Evolutionary conservation across 768 basidiomycete genomes (phyloP), one percentile per base, ranked within the genome.

Genomic region (Pisolithus orientalis): DNA sequence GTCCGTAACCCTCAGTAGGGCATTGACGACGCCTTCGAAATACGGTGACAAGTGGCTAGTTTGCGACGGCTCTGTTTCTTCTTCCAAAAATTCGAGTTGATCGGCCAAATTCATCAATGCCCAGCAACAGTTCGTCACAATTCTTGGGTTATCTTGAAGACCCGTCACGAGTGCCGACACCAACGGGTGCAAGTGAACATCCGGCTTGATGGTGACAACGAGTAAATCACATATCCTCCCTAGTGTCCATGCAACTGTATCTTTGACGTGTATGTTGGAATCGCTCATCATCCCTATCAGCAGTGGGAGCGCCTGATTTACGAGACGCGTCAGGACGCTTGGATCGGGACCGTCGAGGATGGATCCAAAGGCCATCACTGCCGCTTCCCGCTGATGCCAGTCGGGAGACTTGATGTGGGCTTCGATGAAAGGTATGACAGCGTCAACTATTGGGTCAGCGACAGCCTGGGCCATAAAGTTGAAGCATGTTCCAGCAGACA

Each of bases 351-450:
- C 96, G 57, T 97, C 95, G 29, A 98, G 80, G 62, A 99, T 98
- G 0, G 92, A 94, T 42, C 95, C 95, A 62, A 98, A 99, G 17
- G 94, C 85, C 94, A 98, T 99, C 51, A 98, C 85, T 5, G 94
- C 95, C 0, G 96, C 96, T 67, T 99, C 96, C 39, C 96, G 91
- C 51, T 84, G 77, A 63, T 90, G 92, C 96, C 96, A 99, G 65
- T 96, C 91, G 28, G 83, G 78, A 25, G 83, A 75, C 64, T 88
- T 90, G 76, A 99, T 98, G 72, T 97, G 85, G 14, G 85, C 85
- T 72, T 98, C 96, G 62, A 99, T 97, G 77, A 97, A 99, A 7
- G 96, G 95, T 50, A 99, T 94, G 48, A 97, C 90, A 6, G 85
- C 85, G 1, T 88, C 83, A 9, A 99, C 95, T 58, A 99, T 89